Percentiles rank a stretch among this genome's conserved stretches.
Conservation (phyloP, 192 early-diverging fungal species). For the Mortierella claussenii region DNA sequence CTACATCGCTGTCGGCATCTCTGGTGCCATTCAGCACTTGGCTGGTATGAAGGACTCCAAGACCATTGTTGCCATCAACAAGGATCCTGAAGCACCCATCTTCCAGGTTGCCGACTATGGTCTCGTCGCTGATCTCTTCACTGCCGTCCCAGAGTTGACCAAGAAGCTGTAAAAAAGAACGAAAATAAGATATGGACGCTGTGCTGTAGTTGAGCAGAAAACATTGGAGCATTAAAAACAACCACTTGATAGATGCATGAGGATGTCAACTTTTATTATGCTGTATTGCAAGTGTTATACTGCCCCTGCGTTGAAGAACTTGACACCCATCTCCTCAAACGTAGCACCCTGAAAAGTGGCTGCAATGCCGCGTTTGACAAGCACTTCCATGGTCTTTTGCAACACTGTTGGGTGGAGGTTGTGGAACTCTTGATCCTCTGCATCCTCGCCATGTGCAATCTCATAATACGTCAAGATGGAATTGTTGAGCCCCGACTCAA, state of each 20-base stretch:
- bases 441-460: constrained; percentile 85
- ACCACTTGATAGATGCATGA: too few relatives aligned
- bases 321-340: constrained; percentile 84
- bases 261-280: too few relatives aligned
- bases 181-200: background rate
- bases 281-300: too few relatives aligned
- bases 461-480: constrained; percentile 91
- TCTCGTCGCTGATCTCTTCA: constrained; percentile 94
- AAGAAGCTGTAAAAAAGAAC: constrained; percentile 77
- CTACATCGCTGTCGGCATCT: constrained; percentile 96
- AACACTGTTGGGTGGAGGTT: constrained; percentile 76
- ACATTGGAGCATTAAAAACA: too few relatives aligned
- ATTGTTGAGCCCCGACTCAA: constrained; percentile 77
- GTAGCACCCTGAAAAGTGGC: constrained; percentile 78
- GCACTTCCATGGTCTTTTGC: constrained; percentile 79
- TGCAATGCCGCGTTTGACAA: constrained; percentile 85
- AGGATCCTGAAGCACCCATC: constrained; percentile 97
- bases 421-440: constrained; percentile 85
- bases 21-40: constrained; percentile 97
- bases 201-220: too few relatives aligned
- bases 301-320: constrained; percentile 72
- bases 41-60: constrained; percentile 99
- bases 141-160: constrained; percentile 90
- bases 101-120: constrained; percentile 99
- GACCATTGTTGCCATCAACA: constrained; percentile 98